phyloP scores from a whole-genome alignment of 2,329 filamentous ascomycete species.

The Aureobasidium sp. region DNA sequence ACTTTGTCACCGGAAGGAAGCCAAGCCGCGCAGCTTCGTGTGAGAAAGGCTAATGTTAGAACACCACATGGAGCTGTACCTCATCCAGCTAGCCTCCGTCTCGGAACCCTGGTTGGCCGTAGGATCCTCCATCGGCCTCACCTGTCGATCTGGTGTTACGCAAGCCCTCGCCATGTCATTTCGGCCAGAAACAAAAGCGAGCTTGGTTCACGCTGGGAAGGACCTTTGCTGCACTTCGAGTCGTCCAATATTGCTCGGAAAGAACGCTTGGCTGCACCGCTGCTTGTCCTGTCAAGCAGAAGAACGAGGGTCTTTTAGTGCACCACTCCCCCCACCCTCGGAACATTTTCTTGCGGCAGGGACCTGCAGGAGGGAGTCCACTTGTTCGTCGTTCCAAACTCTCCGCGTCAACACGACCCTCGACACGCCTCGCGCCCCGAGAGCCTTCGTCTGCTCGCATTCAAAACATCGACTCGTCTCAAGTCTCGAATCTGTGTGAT shows the following conservation, averaged over 20 bases:
- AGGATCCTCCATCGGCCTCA: not conserved
- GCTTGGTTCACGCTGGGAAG: not conserved
- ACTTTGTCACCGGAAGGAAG: not conserved
- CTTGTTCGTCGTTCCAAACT: not conserved
- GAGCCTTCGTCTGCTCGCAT: not conserved
- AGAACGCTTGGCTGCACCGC: too few species aligned
- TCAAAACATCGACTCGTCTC: constrained; percentile 1
- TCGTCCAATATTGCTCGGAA: not conserved
- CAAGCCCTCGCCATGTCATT: not conserved
- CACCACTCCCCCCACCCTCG: not conserved
- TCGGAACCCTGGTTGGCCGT: not conserved
- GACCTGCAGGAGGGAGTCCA: not conserved
- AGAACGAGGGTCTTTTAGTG: not conserved
- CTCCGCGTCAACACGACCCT: constrained; percentile 6
- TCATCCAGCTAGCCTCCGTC: not conserved
- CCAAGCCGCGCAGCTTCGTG: not conserved
- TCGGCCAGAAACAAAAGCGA: not conserved
- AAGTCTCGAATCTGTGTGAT: not conserved
- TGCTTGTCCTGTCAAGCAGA: not conserved
- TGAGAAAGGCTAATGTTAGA: constrained; percentile 4
- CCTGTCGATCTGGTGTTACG: constrained; percentile 5
- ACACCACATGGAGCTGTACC: not conserved
- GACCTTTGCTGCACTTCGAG: not conserved
- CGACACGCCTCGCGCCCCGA: not conserved
- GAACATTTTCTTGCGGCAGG: not conserved